These are phyloP conservation scores for Fusarium tupiense DNA, from an alignment of 2,329 filamentous ascomycete genomes.

Conservation along the genomic window DNA sequence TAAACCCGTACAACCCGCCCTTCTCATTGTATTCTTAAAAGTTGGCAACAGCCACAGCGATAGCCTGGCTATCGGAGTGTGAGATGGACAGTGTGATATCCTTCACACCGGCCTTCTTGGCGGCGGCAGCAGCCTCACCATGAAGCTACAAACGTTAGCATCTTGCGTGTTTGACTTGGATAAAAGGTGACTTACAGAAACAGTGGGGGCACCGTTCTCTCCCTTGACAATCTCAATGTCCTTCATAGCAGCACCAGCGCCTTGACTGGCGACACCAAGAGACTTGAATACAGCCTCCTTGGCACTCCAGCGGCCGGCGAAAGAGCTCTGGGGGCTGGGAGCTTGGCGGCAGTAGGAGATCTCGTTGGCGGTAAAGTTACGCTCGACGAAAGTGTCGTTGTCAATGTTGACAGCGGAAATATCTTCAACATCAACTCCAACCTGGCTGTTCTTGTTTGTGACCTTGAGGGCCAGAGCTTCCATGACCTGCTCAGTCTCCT, in stretches of 20 bases:
- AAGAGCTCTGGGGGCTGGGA: slow-evolving; percentile 84
- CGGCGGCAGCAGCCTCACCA: slow-evolving; percentile 83
- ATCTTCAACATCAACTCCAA: slow-evolving; percentile 94
- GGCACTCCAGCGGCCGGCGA: slow-evolving; percentile 94
- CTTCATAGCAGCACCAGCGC: slow-evolving; percentile 87
- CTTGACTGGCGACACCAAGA: slow-evolving; percentile 85
- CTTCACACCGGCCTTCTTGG: slow-evolving; percentile 88
- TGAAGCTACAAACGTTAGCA: slow-evolving; percentile 74
- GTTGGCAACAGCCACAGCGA: slow-evolving; percentile 89
- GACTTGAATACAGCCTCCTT: slow-evolving; percentile 99
- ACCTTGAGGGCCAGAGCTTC: slow-evolving; percentile 77
- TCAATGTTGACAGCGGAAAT: slow-evolving; percentile 88
- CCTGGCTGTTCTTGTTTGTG: slow-evolving; percentile 70
- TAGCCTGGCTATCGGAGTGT: slow-evolving; percentile 92
- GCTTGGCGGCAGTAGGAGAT: slow-evolving; percentile 87
- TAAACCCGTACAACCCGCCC: slow-evolving; percentile 29
- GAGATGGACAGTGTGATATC: slow-evolving; percentile 93
- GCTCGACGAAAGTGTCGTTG: slow-evolving; percentile 92
- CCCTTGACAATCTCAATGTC: slow-evolving; percentile 93
- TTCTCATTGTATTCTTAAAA: slow-evolving; percentile 61
- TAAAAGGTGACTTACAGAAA: slow-evolving; percentile 72
- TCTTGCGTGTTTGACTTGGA: background rate
- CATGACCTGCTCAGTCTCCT: slow-evolving; percentile 78
- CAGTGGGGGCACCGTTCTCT: slow-evolving; percentile 82
- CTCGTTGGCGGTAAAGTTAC: slow-evolving; percentile 90